These are phyloP conservation scores for Penicillium dipodomyicola DNA, from an alignment of 495 filamentous ascomycete genomes.

Conservation along the genomic window DNA sequence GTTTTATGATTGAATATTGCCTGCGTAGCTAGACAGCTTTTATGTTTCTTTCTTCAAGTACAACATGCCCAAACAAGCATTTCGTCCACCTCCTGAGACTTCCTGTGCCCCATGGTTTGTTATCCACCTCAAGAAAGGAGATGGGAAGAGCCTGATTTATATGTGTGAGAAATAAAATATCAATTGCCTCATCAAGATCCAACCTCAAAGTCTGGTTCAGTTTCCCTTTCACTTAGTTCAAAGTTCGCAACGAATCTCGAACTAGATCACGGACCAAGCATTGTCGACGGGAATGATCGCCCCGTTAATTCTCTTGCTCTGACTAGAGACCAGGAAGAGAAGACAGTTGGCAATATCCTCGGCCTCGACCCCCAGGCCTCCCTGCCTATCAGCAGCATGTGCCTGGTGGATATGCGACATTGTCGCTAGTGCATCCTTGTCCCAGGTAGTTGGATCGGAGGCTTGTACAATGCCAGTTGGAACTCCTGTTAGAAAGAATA, in stretches of 20 bases:
- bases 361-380: not conserved
- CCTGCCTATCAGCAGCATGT: not conserved
- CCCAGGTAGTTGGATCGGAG: not conserved
- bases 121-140: too few species aligned
- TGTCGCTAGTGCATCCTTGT: not conserved
- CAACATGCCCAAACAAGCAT: too few species aligned
- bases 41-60: not conserved
- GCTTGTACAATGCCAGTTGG: not conserved
- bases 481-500: not conserved
- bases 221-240: too few species aligned
- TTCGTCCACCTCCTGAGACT: too few species aligned
- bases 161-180: too few species aligned
- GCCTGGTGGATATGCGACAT: not conserved
- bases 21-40: not conserved
- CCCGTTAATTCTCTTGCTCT: constrained; percentile 4
- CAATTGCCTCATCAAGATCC: too few species aligned
- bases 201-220: too few species aligned
- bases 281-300: not conserved
- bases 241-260: not conserved
- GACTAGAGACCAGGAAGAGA: not conserved
- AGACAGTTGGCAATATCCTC: not conserved
- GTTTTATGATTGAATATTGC: constrained; percentile 1
- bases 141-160: too few species aligned
- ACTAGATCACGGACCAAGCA: not conserved
- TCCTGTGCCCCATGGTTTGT: too few species aligned